These are phyloP conservation scores for grape (Vitis vinifera) DNA, from an alignment of 164 flowering plant genomes.

Conservation along the genomic window DNA sequence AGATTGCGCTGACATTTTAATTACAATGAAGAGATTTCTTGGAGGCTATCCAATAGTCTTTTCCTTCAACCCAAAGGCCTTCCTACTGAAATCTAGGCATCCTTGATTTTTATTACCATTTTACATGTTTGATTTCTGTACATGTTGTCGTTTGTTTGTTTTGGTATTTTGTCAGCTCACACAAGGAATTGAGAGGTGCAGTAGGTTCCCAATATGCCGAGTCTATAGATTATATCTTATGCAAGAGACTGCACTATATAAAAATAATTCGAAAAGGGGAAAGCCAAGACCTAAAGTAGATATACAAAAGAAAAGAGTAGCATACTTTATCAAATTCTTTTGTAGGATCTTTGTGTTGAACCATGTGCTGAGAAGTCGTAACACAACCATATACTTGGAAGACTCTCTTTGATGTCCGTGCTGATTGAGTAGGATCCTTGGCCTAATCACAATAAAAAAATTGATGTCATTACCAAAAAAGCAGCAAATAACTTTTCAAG, in stretches of 20 bases:
- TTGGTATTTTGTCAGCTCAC: too few species aligned
- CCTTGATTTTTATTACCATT: too few species aligned
- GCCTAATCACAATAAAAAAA: slow-evolving; percentile 31
- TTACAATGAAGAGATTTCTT: too few species aligned
- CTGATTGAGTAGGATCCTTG: slow-evolving; percentile 30
- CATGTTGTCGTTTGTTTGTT: too few species aligned
- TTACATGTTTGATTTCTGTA: too few species aligned
- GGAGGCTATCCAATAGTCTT: too few species aligned
- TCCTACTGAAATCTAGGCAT: too few species aligned
- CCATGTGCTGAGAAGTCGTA: slow-evolving; percentile 80
- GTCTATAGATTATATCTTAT: too few species aligned
- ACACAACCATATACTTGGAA: slow-evolving; percentile 93
- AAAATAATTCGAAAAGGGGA: not conserved
- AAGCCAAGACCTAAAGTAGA: not conserved
- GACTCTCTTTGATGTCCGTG: slow-evolving; percentile 53
- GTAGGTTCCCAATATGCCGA: too few species aligned
- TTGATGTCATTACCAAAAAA: not conserved
- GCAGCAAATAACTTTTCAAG: not conserved
- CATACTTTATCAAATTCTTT: slow-evolving; percentile 72
- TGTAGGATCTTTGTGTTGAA: slow-evolving; percentile 67
- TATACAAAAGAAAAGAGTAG: not conserved
- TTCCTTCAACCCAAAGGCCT: too few species aligned
- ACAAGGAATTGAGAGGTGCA: too few species aligned
- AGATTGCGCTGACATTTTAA: too few species aligned
- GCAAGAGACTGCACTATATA: not conserved